A percentile compares a stretch with the other conserved stretches of the same genome.
Evolutionary conservation across 495 filamentous ascomycete species (phyloP).

Genomic region (Sordaria brevicollis): DNA sequence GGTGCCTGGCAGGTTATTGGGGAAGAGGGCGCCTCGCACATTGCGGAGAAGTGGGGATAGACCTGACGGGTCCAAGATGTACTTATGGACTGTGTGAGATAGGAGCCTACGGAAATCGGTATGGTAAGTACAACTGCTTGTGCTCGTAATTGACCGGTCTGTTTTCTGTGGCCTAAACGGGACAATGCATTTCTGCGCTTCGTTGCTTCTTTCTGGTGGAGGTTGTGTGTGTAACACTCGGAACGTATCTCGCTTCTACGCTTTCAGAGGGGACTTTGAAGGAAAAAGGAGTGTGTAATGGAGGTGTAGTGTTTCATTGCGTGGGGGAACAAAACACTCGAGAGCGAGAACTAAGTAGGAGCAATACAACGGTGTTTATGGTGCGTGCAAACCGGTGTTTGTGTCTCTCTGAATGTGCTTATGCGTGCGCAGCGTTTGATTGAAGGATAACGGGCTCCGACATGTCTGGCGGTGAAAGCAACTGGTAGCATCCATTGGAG

Average conservation of each 20-base stretch:
- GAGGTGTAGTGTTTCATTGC: conserved; percentile 10
- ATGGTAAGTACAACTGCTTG: neutral
- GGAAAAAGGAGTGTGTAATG: conserved; percentile 4
- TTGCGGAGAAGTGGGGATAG: conserved; percentile 65
- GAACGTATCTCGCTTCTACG: neutral
- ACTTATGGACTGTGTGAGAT: conserved; percentile 54
- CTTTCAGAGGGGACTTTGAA: neutral
- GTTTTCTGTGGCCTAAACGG: neutral
- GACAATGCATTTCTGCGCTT: neutral
- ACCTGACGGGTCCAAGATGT: conserved; percentile 54
- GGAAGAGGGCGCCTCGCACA: conserved; percentile 65
- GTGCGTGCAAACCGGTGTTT: neutral
- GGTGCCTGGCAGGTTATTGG: conserved; percentile 54
- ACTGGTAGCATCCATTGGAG: neutral
- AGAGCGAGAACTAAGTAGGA: neutral
- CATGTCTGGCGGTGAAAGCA: neutral
- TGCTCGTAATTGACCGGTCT: neutral
- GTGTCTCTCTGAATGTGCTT: neutral
- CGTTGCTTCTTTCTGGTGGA: neutral
- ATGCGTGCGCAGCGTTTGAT: neutral
- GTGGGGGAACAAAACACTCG: conserved; percentile 12
- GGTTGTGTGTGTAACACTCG: neutral
- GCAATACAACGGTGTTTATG: conserved; percentile 1
- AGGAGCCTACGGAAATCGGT: conserved; percentile 47
- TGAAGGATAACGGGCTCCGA: neutral